phyloP scores from a whole-genome alignment of 2,329 filamentous ascomycete genomes.

The Aspergillus sp. region DNA sequence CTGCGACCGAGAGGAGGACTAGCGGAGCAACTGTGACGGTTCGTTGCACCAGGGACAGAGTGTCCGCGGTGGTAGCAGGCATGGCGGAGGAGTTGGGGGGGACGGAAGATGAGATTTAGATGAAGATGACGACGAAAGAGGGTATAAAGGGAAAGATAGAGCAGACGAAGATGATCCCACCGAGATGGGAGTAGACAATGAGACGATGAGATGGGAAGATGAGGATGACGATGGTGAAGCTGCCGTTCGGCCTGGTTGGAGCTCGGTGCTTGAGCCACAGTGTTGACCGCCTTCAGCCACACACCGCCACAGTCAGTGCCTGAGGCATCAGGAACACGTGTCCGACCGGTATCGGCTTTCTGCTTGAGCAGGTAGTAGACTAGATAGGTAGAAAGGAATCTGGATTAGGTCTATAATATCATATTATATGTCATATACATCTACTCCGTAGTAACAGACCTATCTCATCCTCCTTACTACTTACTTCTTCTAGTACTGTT shows the following conservation, averaged over 20 bases:
- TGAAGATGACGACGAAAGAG: not conserved
- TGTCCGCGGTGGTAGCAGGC: constrained; percentile 96
- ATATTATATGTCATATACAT: no score
- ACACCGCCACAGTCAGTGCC: constrained; percentile 1
- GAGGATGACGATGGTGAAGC: constrained; percentile 7
- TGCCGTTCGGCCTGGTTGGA: constrained; percentile 6
- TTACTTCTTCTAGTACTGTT: no score
- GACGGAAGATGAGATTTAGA: not conserved
- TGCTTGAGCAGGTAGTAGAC: not conserved
- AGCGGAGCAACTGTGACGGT: constrained; percentile 96
- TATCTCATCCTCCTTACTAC: no score
- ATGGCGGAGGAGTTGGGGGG: constrained; percentile 52
- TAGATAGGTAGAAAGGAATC: not conserved
- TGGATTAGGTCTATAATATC: not conserved
- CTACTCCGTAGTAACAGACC: not conserved
- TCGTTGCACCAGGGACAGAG: constrained; percentile 87
- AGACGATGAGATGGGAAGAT: constrained; percentile 3
- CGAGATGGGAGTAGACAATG: not conserved
- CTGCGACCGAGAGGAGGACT: constrained; percentile 94
- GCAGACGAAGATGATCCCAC: not conserved
- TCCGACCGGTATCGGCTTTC: not conserved
- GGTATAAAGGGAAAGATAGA: not conserved
- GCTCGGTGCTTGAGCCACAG: constrained; percentile 16
- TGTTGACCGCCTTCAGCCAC: no score
- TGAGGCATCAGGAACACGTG: constrained; percentile 11